A percentile compares a stretch with the other conserved stretches of the same genome.
phyloP scores from a whole-genome alignment of 306 rosid species.

The Prunus davidiana region DNA sequence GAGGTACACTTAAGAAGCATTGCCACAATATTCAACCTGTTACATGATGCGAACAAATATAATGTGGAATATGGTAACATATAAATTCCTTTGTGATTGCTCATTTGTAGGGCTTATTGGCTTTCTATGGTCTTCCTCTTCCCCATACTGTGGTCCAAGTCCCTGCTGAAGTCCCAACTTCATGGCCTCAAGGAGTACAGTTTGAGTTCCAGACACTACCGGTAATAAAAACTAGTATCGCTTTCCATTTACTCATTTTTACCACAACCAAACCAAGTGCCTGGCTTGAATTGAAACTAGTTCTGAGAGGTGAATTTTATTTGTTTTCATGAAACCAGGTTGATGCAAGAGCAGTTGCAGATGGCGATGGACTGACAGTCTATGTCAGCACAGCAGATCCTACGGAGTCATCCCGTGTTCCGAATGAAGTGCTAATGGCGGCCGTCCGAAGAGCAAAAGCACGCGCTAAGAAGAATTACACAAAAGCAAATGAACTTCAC shows the following conservation, averaged over 20 bases:
- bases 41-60: not conserved
- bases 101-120: conserved; percentile 25
- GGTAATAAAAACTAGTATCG: conserved; percentile 39
- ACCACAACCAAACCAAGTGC: not conserved
- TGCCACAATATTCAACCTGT: not conserved
- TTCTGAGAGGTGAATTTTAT: conserved; percentile 9
- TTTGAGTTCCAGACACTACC: conserved; percentile 21
- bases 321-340: conserved; percentile 45
- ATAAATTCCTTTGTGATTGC: not conserved
- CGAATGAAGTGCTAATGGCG: conserved; percentile 50
- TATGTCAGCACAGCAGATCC: conserved; percentile 77
- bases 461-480: conserved; percentile 39
- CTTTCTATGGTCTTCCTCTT: conserved; percentile 32
- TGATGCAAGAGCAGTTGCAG: conserved; percentile 76
- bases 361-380: conserved; percentile 85
- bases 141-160: conserved; percentile 14
- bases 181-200: conserved; percentile 19
- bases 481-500: conserved; percentile 67
- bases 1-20: conserved; percentile 47
- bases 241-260: not conserved
- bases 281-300: not conserved
- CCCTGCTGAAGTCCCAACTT: conserved; percentile 15
- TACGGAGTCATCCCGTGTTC: conserved; percentile 63
- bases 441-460: conserved; percentile 55
- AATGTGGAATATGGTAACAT: not conserved